phyloP scores from a whole-genome alignment of 164 flowering plant genomes.

The Vitis cinerea region DNA sequence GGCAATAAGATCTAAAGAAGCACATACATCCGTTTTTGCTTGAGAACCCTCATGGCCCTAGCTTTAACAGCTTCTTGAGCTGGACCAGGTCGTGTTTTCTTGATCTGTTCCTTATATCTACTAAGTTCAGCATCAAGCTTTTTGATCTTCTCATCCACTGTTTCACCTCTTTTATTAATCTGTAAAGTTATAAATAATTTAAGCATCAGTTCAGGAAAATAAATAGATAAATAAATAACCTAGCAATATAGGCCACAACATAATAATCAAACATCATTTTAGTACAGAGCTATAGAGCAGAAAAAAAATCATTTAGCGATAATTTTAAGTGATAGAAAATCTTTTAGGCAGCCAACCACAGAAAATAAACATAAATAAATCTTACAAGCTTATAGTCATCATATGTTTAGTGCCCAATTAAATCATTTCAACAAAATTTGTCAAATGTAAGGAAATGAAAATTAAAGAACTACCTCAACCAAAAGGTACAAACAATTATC shows the following conservation, averaged over 20 bases:
- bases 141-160: constrained; percentile 88
- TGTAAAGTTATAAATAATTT: constrained; percentile 16
- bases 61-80: constrained; percentile 99
- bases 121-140: constrained; percentile 84
- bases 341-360: no score
- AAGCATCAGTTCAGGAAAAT: not conserved
- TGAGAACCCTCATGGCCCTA: constrained; percentile 94
- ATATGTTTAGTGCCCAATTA: no score
- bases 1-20: constrained; percentile 1
- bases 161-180: constrained; percentile 90
- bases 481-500: no score
- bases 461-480: no score
- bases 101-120: constrained; percentile 83
- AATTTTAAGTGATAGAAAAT: no score
- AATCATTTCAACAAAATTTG: no score
- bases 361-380: no score
- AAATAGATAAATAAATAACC: not conserved
- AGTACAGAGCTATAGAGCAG: no score
- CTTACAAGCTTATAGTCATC: no score
- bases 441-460: no score
- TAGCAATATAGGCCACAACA: no score
- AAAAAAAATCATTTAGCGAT: no score
- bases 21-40: constrained; percentile 85
- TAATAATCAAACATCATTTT: not conserved
- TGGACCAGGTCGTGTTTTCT: constrained; percentile 92